A percentile compares a stretch with the other conserved stretches of the same genome.
phyloP scores from a whole-genome alignment of 495 filamentous ascomycete species.

The Rostrohypoxylon terebratum region DNA sequence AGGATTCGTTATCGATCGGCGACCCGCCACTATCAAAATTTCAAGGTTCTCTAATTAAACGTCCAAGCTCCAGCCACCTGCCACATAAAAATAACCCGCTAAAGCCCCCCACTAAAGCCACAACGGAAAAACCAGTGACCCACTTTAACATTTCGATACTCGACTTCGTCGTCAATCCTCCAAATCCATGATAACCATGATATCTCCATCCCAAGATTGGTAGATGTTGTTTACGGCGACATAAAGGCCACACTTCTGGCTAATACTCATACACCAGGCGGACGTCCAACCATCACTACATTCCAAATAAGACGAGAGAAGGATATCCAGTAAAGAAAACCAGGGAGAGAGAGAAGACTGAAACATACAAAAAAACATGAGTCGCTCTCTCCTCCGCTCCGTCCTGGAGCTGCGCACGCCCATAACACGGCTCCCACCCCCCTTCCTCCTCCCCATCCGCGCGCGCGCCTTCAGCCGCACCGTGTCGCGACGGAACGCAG shows the following conservation, averaged over 20 bases:
- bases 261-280: constrained; percentile 9
- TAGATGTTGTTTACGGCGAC: constrained; percentile 3
- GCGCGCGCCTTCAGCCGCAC: constrained; percentile 30
- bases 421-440: constrained; percentile 48
- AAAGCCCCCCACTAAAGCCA: constrained; percentile 2
- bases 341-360: not conserved
- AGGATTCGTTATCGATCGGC: constrained; percentile 28
- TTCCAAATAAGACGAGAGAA: no score
- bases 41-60: constrained; percentile 8
- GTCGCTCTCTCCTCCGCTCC: constrained; percentile 60
- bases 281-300: not conserved
- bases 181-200: no score
- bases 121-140: constrained; percentile 33
- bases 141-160: constrained; percentile 46
- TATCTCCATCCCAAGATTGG: constrained; percentile 12
- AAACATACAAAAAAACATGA: constrained; percentile 50
- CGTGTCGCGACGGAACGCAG: constrained; percentile 44
- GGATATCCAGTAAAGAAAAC: not conserved
- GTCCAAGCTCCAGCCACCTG: constrained; percentile 40
- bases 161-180: constrained; percentile 32
- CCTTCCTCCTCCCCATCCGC: constrained; percentile 51
- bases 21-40: constrained; percentile 41
- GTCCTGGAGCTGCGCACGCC: constrained; percentile 59
- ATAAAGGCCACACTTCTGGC: constrained; percentile 13
- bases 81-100: constrained; percentile 23